Percentiles rank a stretch among this genome's conserved stretches.
phyloP scores from a whole-genome alignment of 345 rosid genomes.

The Salix suchowensis region DNA sequence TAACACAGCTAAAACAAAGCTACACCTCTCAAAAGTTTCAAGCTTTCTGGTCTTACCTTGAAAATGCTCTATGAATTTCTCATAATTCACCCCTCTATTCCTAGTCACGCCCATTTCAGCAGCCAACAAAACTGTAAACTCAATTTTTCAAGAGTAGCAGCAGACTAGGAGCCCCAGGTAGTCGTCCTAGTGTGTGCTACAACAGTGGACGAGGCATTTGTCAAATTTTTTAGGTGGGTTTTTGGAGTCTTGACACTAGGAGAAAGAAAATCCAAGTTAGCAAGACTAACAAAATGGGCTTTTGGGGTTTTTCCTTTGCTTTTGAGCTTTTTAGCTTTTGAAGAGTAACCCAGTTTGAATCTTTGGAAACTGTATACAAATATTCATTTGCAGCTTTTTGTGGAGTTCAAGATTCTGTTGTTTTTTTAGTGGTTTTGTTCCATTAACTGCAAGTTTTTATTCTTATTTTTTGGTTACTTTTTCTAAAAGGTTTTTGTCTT shows the following conservation, averaged over 20 bases:
- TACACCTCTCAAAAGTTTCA: slow-evolving; percentile 2
- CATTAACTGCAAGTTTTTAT: not conserved
- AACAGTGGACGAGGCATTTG: not conserved
- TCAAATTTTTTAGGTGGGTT: not conserved
- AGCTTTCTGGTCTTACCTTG: slow-evolving; percentile 13
- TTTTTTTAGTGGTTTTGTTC: not conserved
- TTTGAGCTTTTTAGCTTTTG: not conserved
- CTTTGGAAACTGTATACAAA: not conserved
- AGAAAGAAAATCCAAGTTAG: not conserved
- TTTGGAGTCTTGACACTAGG: not conserved
- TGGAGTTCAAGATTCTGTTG: not conserved
- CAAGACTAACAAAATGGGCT: not conserved
- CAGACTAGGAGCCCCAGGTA: not conserved
- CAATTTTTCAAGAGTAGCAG: not conserved
- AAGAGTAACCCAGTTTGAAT: not conserved
- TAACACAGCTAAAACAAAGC: slow-evolving; percentile 16
- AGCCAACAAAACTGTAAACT: not conserved
- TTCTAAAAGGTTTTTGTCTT: too few species aligned
- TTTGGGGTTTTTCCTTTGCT: not conserved
- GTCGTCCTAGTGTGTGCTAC: not conserved
- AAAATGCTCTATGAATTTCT: slow-evolving; percentile 16
- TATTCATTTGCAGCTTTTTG: not conserved
- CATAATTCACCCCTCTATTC: slow-evolving; percentile 5
- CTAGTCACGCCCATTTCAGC: not conserved
- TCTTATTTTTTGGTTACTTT: too few species aligned